These are phyloP conservation scores for Curvularia eragrostidis DNA, from an alignment of 2,329 filamentous ascomycete species.

Conservation along the genomic window DNA sequence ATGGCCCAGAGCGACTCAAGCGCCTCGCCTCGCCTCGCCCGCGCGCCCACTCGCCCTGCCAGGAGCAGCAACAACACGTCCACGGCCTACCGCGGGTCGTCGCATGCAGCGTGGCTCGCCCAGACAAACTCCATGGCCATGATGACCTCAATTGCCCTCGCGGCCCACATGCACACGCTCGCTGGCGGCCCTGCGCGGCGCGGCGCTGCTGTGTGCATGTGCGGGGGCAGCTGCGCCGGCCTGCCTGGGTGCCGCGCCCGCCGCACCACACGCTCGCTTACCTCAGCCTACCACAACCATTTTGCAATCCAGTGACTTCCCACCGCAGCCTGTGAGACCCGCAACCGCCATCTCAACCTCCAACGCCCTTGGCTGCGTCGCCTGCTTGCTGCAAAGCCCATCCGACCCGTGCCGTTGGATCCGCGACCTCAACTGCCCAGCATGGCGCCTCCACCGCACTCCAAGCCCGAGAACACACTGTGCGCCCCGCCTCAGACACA, in stretches of 20 bases:
- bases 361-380: conserved; percentile 32
- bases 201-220: background rate
- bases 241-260: background rate
- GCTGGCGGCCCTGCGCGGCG: background rate
- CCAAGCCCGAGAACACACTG: conserved; percentile 98
- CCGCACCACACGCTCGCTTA: conserved; percentile 22
- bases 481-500: conserved; percentile 25
- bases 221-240: background rate
- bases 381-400: conserved; percentile 39
- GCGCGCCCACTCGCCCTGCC: background rate
- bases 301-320: conserved; percentile 25
- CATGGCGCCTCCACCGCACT: conserved; percentile 95
- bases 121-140: no score
- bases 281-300: conserved; percentile 23
- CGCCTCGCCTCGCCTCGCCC: background rate
- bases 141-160: no score
- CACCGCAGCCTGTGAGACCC: conserved; percentile 28
- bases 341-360: conserved; percentile 22
- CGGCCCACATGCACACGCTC: background rate
- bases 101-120: background rate
- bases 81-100: background rate
- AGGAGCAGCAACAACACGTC: background rate
- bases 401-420: conserved; percentile 39
- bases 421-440: conserved; percentile 49
- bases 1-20: conserved; percentile 8